Conservation (phyloP, 1,284 basidiomycete species). For the Ustilago curta region DNA sequence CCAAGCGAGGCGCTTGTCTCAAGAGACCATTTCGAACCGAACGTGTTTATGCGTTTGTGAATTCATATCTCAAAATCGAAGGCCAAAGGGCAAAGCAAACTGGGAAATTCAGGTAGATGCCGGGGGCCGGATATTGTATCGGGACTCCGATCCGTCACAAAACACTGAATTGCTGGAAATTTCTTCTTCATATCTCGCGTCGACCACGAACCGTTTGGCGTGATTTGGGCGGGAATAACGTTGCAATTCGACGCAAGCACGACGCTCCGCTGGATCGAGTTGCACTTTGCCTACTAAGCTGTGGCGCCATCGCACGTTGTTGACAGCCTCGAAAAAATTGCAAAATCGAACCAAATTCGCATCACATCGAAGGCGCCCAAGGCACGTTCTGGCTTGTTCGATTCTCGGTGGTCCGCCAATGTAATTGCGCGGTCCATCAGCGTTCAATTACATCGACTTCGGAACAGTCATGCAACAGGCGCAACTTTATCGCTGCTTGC, state of each 20-base stretch:
- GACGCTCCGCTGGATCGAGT: neutral
- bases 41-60: neutral
- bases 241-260: neutral
- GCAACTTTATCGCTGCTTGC: neutral
- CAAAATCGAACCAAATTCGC: neutral
- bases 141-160: neutral
- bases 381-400: constrained; percentile 15
- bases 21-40: neutral
- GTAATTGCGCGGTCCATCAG: neutral
- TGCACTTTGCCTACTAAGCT: neutral
- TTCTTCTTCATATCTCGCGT: constrained; percentile 1
- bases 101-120: neutral
- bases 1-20: constrained; percentile 6
- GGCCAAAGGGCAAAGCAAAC: neutral
- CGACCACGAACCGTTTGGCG: neutral
- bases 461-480: neutral
- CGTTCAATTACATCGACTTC: too few species aligned
- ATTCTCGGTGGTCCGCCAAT: constrained; percentile 8
- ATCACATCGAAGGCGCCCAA: constrained; percentile 17
- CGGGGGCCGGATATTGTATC: neutral
- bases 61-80: neutral
- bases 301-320: constrained; percentile 2
- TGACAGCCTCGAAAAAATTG: neutral
- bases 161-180: constrained; percentile 5
- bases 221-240: neutral